phyloP scores from a whole-genome alignment of 2,329 filamentous ascomycete genomes.

The Sporothrix protearum region DNA sequence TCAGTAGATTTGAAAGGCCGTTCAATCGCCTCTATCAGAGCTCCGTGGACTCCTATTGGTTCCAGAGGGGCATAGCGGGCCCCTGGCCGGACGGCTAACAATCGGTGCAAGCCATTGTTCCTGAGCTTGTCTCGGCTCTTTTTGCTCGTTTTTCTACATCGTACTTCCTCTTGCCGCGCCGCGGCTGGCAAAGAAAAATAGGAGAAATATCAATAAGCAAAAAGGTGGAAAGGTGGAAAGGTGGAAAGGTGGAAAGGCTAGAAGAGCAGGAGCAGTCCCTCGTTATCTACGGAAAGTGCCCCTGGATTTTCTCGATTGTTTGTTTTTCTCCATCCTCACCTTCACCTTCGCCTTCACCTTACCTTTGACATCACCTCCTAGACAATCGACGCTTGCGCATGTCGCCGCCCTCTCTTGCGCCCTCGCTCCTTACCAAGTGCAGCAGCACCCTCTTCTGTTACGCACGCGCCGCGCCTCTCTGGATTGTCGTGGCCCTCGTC shows the following conservation, averaged over 20 bases:
- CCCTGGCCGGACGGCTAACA: neutral
- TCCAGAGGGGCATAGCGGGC: neutral
- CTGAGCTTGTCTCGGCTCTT: neutral
- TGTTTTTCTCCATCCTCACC: neutral
- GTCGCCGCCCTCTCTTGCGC: slow-evolving; percentile 10
- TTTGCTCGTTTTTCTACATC: neutral
- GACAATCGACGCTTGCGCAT: neutral
- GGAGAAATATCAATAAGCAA: neutral
- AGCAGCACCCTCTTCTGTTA: slow-evolving; percentile 43
- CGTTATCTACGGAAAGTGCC: neutral
- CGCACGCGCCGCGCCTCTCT: slow-evolving; percentile 42
- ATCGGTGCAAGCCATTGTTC: neutral
- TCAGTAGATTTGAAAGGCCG: neutral
- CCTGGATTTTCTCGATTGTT: neutral
- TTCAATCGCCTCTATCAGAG: neutral
- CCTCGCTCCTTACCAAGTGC: slow-evolving; percentile 40
- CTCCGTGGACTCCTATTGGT: slow-evolving; percentile 12
- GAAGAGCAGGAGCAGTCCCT: neutral
- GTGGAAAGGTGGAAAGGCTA: too few species aligned
- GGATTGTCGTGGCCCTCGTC: slow-evolving; percentile 41
- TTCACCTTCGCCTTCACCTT: neutral
- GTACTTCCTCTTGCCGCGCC: neutral
- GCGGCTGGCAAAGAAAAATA: neutral
- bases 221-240: too few species aligned
- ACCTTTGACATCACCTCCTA: too few species aligned